Evolutionary conservation across 805 yeast species (phyloP), one percentile per base, ranked within the genome.

Genomic region (Cyberlindnera saturnus): DNA sequence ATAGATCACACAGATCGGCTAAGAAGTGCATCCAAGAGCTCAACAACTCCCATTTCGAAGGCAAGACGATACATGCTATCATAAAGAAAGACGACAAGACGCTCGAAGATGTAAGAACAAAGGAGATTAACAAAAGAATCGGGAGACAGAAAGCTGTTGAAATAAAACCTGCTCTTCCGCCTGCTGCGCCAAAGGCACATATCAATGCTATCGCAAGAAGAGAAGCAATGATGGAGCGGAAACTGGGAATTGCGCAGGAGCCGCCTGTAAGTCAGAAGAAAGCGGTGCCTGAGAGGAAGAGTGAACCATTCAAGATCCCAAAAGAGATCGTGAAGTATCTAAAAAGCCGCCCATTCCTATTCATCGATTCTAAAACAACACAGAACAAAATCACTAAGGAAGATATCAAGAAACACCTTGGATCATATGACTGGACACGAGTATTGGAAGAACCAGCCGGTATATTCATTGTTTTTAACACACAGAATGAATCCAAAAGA

Each of bases 391-490:
- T 80, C 1, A 65, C 71, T 14, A 66, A 79, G 3, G 70, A 69
- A 41, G 87, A 82, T 55, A 65, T 88, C 42, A 80, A 84, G 52
- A 69, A 74, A 23, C 68, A 71, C 28, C 64, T 87, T 29, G 71
- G 71, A 34, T 74, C 71, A 38, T 82, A 82, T 55, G 76, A 74
- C 42, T 83, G 88, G 81, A 74, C 79, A 0, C 68, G 85, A 42
- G 77, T 87, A 3, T 57, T 83, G 39, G 70, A 78, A 4, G 90
- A 84, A 49, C 50, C 53, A 0, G 61, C 72, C 1, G 96, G 96
- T 0, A 82, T 82, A 51, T 87, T 74, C 52, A 68, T 87, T 32
- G 80, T 86, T 1, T 88, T 88, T 62, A 79, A 79, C 51, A 69
- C 74, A 15, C 61, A 72, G 13, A 62, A 62, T 31, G 86, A 81